phyloP scores from a whole-genome alignment of 805 yeast genomes.

The Yarrowia sp. region DNA sequence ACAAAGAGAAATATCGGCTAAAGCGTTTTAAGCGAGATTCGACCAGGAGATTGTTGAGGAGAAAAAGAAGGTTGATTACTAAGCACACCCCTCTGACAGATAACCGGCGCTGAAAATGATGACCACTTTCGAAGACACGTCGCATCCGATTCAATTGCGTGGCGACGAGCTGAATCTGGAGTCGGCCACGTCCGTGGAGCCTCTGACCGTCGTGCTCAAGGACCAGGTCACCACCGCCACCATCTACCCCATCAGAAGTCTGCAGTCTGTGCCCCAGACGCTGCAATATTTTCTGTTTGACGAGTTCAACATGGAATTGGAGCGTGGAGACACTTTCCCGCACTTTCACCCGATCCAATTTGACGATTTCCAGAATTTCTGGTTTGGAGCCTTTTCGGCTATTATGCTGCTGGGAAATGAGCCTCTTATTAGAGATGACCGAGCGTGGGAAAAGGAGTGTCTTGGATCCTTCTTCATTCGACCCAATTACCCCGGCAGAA shows the following conservation, averaged over 20 bases:
- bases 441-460: constrained; percentile 93
- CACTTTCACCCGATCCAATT: constrained; percentile 79
- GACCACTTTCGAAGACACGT: constrained; percentile 25
- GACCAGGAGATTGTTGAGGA: background rate
- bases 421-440: constrained; percentile 56
- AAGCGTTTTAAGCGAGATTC: background rate
- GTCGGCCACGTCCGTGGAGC: constrained; percentile 51
- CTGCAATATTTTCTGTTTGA: constrained; percentile 82
- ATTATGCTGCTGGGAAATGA: constrained; percentile 78
- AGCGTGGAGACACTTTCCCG: constrained; percentile 85
- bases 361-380: constrained; percentile 78
- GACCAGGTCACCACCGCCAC: constrained; percentile 95
- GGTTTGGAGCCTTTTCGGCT: constrained; percentile 91
- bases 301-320: constrained; percentile 92
- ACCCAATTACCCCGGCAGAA: constrained; percentile 91
- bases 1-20: too few relatives aligned
- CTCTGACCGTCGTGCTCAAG: constrained; percentile 78
- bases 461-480: constrained; percentile 84
- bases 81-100: background rate
- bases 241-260: constrained; percentile 78
- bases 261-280: constrained; percentile 75
- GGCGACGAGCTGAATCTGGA: constrained; percentile 30
- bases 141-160: constrained; percentile 29
- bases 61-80: background rate
- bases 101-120: constrained; percentile 1